These are phyloP conservation scores for Hanseniaspora hatyaiensis DNA, from an alignment of 805 yeast species.

Conservation along the genomic window DNA sequence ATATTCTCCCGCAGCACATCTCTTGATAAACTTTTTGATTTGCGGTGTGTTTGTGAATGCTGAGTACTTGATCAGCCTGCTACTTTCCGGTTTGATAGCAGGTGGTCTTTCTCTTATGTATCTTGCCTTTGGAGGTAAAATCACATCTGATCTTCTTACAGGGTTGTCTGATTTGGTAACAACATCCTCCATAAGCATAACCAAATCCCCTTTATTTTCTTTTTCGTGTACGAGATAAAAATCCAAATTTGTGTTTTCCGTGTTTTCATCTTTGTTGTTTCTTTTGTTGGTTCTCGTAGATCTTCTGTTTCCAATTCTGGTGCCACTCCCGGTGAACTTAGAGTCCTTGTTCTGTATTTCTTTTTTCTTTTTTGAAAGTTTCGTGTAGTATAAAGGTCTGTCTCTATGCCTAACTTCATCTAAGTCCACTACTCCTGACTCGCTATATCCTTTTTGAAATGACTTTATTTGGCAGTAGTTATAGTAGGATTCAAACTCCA, in stretches of 20 bases:
- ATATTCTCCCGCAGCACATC: slow-evolving; percentile 10
- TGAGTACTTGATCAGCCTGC: slow-evolving; percentile 24
- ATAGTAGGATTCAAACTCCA: slow-evolving; percentile 29
- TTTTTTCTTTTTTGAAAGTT: slow-evolving; percentile 18
- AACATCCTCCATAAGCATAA: slow-evolving; percentile 25
- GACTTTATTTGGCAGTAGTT: slow-evolving; percentile 25
- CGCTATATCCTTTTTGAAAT: slow-evolving; percentile 27
- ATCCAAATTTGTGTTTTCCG: slow-evolving; percentile 11
- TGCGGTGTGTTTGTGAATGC: slow-evolving; percentile 23
- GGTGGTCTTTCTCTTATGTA: slow-evolving; percentile 29
- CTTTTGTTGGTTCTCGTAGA: slow-evolving; percentile 23
- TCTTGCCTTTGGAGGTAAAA: slow-evolving; percentile 25
- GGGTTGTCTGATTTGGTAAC: slow-evolving; percentile 27
- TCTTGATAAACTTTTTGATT: slow-evolving; percentile 21
- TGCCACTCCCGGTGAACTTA: background rate
- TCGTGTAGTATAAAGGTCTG: slow-evolving; percentile 24
- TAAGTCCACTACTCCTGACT: slow-evolving; percentile 28
- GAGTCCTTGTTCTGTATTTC: slow-evolving; percentile 1
- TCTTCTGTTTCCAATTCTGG: slow-evolving; percentile 18
- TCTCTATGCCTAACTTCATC: slow-evolving; percentile 24
- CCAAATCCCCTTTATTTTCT: slow-evolving; percentile 19
- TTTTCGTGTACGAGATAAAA: slow-evolving; percentile 2
- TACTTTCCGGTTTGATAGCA: slow-evolving; percentile 26
- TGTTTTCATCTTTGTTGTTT: slow-evolving; percentile 9
- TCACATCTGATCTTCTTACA: slow-evolving; percentile 30